phyloP scores from a whole-genome alignment of 495 filamentous ascomycete species.

The Jackrogersella minutella region DNA sequence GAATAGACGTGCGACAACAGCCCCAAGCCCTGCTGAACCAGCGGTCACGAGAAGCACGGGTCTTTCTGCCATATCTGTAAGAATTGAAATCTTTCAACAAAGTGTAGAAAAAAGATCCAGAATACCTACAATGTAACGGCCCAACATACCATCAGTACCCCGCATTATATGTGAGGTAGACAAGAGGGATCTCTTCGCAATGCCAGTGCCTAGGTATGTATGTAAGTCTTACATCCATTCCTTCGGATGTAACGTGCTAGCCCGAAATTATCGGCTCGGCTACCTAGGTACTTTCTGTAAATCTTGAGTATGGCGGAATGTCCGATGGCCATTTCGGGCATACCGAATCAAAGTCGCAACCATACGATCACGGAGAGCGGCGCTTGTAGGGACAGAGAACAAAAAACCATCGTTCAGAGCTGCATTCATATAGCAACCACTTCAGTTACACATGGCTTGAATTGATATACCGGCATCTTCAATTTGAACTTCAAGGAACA shows the following conservation, averaged over 20 bases:
- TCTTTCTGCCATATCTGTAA: background rate
- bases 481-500: background rate
- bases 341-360: background rate
- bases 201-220: too few relatives aligned
- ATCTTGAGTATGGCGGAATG: background rate
- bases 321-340: background rate
- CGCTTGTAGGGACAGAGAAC: background rate
- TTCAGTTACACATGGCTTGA: background rate
- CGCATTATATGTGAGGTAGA: too few relatives aligned
- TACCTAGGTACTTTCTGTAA: background rate
- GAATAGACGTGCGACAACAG: background rate
- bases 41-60: background rate
- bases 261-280: background rate
- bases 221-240: background rate
- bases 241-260: background rate
- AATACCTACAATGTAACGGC: background rate
- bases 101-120: background rate
- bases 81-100: background rate
- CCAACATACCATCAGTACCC: too few relatives aligned
- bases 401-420: background rate
- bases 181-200: too few relatives aligned
- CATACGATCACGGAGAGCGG: background rate
- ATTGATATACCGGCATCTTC: background rate
- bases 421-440: background rate
- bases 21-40: background rate